Conservation (phyloP, 805 yeast genomes). For the Diddensiella santjacobensis region DNA sequence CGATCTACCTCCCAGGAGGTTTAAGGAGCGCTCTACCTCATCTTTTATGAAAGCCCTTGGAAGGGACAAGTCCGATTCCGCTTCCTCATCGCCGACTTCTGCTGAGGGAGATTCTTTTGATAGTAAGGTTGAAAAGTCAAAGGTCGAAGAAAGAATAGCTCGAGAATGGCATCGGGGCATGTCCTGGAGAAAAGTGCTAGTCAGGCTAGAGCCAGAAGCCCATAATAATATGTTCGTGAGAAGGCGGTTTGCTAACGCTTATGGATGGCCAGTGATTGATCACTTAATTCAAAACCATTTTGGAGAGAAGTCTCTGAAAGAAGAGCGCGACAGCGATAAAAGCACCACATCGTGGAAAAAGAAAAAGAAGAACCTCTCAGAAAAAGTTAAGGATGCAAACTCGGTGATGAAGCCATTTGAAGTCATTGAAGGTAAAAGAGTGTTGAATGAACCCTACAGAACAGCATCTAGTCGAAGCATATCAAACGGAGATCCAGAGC, state of each 20-base stretch:
- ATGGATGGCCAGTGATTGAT: constrained; percentile 91
- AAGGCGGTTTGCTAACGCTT: constrained; percentile 84
- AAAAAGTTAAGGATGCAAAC: too few species aligned
- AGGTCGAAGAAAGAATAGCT: constrained; percentile 76
- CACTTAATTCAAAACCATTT: constrained; percentile 73
- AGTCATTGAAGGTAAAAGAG: background rate
- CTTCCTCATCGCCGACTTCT: background rate
- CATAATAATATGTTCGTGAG: constrained; percentile 91
- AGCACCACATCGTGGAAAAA: background rate
- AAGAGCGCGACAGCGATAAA: background rate
- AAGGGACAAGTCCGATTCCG: background rate
- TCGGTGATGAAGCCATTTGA: background rate
- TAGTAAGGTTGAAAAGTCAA: constrained; percentile 32
- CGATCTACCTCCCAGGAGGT: constrained; percentile 59
- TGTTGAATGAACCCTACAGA: background rate
- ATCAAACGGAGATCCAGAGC: background rate
- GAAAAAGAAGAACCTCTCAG: background rate
- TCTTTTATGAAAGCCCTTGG: background rate
- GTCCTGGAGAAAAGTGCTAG: constrained; percentile 90
- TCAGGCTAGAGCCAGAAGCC: constrained; percentile 84
- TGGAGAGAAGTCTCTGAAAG: constrained; percentile 7
- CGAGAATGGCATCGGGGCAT: constrained; percentile 79
- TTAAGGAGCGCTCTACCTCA: constrained; percentile 16
- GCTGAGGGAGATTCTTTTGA: constrained; percentile 9
- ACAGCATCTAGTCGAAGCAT: background rate